These are phyloP conservation scores for Trichophyton rubrum DNA, from an alignment of 2,329 filamentous ascomycete species.

Conservation along the genomic window DNA sequence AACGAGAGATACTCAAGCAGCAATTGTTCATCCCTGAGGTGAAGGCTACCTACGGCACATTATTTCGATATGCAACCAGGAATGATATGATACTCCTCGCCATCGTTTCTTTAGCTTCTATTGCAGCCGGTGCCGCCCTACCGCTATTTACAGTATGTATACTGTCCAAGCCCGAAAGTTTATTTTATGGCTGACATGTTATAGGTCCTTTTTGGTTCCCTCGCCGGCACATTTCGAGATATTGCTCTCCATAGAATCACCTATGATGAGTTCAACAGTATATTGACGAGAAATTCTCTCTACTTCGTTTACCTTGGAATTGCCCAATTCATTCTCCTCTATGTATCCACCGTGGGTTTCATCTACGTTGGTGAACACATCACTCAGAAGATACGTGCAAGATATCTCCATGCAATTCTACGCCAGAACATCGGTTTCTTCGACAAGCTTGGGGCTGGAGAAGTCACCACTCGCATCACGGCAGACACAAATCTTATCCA, in stretches of 20 bases:
- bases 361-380: constrained; percentile 78
- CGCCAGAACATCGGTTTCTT: constrained; percentile 86
- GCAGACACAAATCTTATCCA: constrained; percentile 89
- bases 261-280: constrained; percentile 45
- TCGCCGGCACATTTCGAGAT: constrained; percentile 58
- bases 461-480: constrained; percentile 88
- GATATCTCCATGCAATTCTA: constrained; percentile 74
- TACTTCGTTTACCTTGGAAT: constrained; percentile 81
- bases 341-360: constrained; percentile 74
- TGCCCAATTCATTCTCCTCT: constrained; percentile 64
- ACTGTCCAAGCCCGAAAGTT: not conserved
- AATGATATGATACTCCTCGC: constrained; percentile 52
- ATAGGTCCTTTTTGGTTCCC: constrained; percentile 56
- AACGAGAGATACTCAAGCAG: constrained; percentile 53
- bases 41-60: constrained; percentile 50
- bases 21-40: constrained; percentile 55
- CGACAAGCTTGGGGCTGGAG: constrained; percentile 82
- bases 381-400: constrained; percentile 62
- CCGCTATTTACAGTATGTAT: constrained; percentile 60
- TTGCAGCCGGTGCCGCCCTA: constrained; percentile 60
- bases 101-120: constrained; percentile 51
- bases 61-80: constrained; percentile 59
- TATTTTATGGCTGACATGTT: not conserved
- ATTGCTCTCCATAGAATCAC: constrained; percentile 43
- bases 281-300: constrained; percentile 53